These are phyloP conservation scores for Saccharomycopsis capsularis DNA, from an alignment of 805 yeast species.

Conservation along the genomic window DNA sequence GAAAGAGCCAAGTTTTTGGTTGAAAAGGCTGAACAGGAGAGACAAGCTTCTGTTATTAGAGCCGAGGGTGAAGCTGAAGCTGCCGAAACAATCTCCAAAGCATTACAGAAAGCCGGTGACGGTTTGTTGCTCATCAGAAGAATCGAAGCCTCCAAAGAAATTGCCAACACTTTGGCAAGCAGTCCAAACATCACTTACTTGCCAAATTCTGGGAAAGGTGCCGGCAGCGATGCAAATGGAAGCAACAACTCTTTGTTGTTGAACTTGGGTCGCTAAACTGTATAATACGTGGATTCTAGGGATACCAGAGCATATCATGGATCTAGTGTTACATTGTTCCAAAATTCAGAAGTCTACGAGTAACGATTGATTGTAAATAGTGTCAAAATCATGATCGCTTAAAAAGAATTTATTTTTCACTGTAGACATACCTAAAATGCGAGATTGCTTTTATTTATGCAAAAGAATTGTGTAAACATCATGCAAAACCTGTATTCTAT, in stretches of 20 bases:
- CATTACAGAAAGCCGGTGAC: slow-evolving; percentile 90
- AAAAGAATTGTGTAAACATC: neutral
- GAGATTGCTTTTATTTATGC: too few relatives aligned
- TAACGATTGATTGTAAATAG: too few relatives aligned
- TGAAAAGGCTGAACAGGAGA: slow-evolving; percentile 95
- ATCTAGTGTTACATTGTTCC: too few relatives aligned
- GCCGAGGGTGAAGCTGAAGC: slow-evolving; percentile 99
- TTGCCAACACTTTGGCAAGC: slow-evolving; percentile 78
- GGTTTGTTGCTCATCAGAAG: slow-evolving; percentile 90
- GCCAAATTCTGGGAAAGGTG: slow-evolving; percentile 39
- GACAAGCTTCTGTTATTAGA: slow-evolving; percentile 88
- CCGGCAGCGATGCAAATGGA: neutral
- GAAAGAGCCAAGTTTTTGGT: slow-evolving; percentile 92
- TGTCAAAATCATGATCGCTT: too few relatives aligned
- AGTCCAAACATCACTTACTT: slow-evolving; percentile 85
- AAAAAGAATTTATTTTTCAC: too few relatives aligned
- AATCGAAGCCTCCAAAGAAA: slow-evolving; percentile 93
- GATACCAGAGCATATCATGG: too few relatives aligned
- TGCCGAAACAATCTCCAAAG: slow-evolving; percentile 90
- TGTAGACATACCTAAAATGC: too few relatives aligned
- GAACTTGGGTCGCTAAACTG: slow-evolving; percentile 21
- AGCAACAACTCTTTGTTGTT: slow-evolving; percentile 18
- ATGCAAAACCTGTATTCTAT: slow-evolving; percentile 8
- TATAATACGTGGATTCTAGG: too few relatives aligned
- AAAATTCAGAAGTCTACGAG: too few relatives aligned